Base-by-base conservation (phyloP, 495 filamentous ascomycete genomes). In the Penicillium canescens region DNA sequence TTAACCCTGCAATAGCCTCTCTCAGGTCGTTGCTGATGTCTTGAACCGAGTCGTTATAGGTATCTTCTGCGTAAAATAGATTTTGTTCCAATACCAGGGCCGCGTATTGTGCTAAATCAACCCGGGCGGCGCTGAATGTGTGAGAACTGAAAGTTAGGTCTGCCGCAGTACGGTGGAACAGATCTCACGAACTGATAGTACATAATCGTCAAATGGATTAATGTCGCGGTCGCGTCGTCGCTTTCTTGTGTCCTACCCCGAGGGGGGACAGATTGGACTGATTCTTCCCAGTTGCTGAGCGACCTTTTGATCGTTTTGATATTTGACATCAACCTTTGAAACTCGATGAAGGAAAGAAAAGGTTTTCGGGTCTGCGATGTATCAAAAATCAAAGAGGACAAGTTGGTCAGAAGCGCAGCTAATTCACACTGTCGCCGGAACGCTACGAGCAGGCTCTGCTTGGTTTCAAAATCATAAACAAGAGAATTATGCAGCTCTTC, bases 171-270 rank as follows among this genome's bases (percentile, higher is more conserved):
- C 3, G 3, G 5, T 3, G 21, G 11, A 8, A 16, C 18, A 14
- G 31, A 12, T 2, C 6, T n/a, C 3, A 40, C 74, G 58, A 66
- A 80, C 77, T 76, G 68, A 50, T 78, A 81, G 40, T 76, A 78
- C 75, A 79, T 81, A 41, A 73, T 76, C 43, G 77, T 77, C 41
- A 78, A 52, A 31, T 75, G 75, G 6, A 67, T 71, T 45, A 78
- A 72, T 13, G 71, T 37, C 11, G 65, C 62, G 18, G 75, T 65
- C 6, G 72, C 69, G 28, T 77, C 69, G 44, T 62, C 63, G 24
- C 6, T 3, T 26, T 39, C 31, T 0, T 42, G 35, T 10, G 4
- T 41, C 13, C 16, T 16, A 6, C 5, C 13, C 8, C 49, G 18
- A 39, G 35, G 6, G 24, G 43, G 13, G 26, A 36, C 6, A 11